These are phyloP conservation scores for Monilinia polystroma DNA, from an alignment of 2,329 filamentous ascomycete genomes.

Conservation along the genomic window DNA sequence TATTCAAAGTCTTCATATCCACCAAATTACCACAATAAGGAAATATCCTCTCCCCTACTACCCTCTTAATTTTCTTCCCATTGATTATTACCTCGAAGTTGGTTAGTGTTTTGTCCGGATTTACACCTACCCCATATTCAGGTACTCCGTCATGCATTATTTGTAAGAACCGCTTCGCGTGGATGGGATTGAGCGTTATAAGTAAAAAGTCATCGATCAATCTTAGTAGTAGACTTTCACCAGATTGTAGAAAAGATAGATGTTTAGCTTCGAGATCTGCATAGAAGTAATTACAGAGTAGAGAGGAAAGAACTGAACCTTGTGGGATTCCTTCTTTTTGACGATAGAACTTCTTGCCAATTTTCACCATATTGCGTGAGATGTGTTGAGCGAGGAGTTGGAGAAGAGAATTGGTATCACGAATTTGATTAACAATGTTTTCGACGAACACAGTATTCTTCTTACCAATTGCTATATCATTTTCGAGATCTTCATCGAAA, in stretches of 20 bases:
- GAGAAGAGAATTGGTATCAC: conserved; percentile 61
- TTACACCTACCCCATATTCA: conserved; percentile 78
- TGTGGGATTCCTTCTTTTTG: conserved; percentile 91
- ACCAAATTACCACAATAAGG: conserved; percentile 87
- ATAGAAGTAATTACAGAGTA: conserved; percentile 95
- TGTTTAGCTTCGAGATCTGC: conserved; percentile 74
- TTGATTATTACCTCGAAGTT: conserved; percentile 72
- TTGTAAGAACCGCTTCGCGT: conserved; percentile 71
- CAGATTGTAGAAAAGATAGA: conserved; percentile 62
- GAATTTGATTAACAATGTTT: conserved; percentile 56
- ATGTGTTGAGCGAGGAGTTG: conserved; percentile 76
- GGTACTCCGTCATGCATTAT: conserved; percentile 78
- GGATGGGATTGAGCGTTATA: conserved; percentile 66
- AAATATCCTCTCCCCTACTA: conserved; percentile 55
- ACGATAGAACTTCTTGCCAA: conserved; percentile 84
- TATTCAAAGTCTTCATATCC: conserved; percentile 69
- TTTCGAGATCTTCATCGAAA: conserved; percentile 38
- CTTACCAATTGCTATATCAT: conserved; percentile 40
- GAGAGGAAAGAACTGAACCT: conserved; percentile 81
- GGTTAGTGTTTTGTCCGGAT: conserved; percentile 72
- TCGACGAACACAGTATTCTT: conserved; percentile 76
- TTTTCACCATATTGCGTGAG: conserved; percentile 79
- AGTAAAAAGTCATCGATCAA: conserved; percentile 93
- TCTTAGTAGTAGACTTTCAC: conserved; percentile 68
- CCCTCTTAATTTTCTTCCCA: conserved; percentile 51